A percentile compares a stretch with the other conserved stretches of the same genome.
Conservation (phyloP, 2,329 filamentous ascomycete genomes). For the Exophiala viscosa region DNA sequence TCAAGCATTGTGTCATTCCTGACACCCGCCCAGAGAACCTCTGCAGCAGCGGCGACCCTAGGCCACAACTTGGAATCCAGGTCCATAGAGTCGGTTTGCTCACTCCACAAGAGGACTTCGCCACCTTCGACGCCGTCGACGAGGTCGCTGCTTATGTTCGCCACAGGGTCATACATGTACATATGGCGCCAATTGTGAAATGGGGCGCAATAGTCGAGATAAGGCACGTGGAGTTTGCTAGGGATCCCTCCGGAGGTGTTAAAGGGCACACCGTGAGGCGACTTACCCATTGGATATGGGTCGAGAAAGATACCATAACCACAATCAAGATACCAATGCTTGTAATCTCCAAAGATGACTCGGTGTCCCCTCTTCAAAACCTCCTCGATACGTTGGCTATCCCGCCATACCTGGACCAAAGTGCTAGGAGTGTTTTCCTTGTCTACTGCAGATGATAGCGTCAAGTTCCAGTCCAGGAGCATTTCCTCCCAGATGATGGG, state of each 20-base stretch:
- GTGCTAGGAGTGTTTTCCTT: slow-evolving; percentile 1
- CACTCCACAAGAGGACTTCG: slow-evolving; percentile 77
- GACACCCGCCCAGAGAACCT: slow-evolving; percentile 56
- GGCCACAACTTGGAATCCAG: slow-evolving; percentile 61
- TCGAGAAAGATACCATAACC: slow-evolving; percentile 28
- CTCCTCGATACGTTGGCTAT: slow-evolving; percentile 27
- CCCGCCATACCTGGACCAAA: slow-evolving; percentile 69
- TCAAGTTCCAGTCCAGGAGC: slow-evolving; percentile 72
- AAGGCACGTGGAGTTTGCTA: slow-evolving; percentile 49
- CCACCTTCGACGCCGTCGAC: slow-evolving; percentile 72
- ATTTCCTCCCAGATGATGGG: slow-evolving; percentile 90
- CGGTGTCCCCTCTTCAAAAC: slow-evolving; percentile 32
- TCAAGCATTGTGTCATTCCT: slow-evolving; percentile 44
- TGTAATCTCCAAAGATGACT: slow-evolving; percentile 32
- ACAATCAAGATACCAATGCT: slow-evolving; percentile 31
- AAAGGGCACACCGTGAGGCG: slow-evolving; percentile 25
- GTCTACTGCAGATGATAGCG: slow-evolving; percentile 56
- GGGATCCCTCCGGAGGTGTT: slow-evolving; percentile 22
- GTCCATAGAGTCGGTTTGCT: slow-evolving; percentile 71
- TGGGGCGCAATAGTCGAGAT: slow-evolving; percentile 75
- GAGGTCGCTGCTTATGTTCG: slow-evolving; percentile 57
- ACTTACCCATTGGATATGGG: slow-evolving; percentile 26
- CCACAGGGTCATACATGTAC: slow-evolving; percentile 74
- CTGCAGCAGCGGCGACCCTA: slow-evolving; percentile 53
- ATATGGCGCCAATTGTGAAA: slow-evolving; percentile 76